phyloP scores from a whole-genome alignment of 2,329 filamentous ascomycete genomes.

The Polytolypa hystricis region DNA sequence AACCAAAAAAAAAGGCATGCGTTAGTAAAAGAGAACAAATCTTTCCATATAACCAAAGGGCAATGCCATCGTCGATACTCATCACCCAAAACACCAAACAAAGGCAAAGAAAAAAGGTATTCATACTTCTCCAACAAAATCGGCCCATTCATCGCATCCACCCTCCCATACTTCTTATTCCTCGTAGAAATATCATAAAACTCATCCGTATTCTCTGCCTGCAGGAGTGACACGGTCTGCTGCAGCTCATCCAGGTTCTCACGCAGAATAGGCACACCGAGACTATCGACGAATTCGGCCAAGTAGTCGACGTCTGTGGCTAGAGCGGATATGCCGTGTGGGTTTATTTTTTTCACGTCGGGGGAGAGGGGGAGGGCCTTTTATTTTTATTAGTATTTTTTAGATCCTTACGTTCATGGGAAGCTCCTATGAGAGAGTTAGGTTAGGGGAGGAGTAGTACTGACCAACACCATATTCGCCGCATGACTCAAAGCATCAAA shows the following conservation, averaged over 20 bases:
- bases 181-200: conserved; percentile 86
- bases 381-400: too few relatives aligned
- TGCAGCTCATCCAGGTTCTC: conserved; percentile 87
- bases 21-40: conserved; percentile 10
- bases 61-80: not conserved
- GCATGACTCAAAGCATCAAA: conserved; percentile 92
- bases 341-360: conserved; percentile 75
- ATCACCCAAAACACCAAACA: conserved; percentile 1
- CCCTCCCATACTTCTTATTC: conserved; percentile 88
- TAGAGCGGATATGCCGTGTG: conserved; percentile 69
- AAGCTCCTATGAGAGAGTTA: too few relatives aligned
- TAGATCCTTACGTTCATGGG: too few relatives aligned
- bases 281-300: conserved; percentile 70
- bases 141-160: conserved; percentile 83
- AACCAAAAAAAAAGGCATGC: conserved; percentile 1
- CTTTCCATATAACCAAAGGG: not conserved
- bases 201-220: conserved; percentile 81
- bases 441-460: conserved; percentile 19
- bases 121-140: conserved; percentile 79
- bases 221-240: conserved; percentile 83
- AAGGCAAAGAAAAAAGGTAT: not conserved
- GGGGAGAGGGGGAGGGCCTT: conserved; percentile 65
- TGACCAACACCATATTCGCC: conserved; percentile 68
- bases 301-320: conserved; percentile 76
- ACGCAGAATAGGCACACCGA: conserved; percentile 78